Base-by-base conservation (phyloP, 2,329 filamentous ascomycete genomes). In the Bipolaris zeicola region DNA sequence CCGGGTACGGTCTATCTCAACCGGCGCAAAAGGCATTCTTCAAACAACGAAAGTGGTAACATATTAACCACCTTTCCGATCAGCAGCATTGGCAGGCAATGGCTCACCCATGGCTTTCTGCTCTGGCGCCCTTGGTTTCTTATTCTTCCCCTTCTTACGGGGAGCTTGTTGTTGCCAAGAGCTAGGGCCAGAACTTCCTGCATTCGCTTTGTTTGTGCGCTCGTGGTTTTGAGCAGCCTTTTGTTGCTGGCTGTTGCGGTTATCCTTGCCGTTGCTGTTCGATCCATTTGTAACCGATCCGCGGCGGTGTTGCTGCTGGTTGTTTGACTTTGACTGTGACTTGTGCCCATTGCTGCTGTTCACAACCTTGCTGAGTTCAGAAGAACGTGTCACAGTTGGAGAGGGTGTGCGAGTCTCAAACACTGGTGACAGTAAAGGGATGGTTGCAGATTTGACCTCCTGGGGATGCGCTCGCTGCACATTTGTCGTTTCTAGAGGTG, bases 381-480 rank as follows among this genome's bases (percentile, higher is more conserved):
- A 50, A 16, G 73, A 69, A 52, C 87, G 81, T 52, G 79, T 78
- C 11, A 83, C 79, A 3, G 82, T 89, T 1, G 89, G 89, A 1
- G 89, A 91, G 2, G 89, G 88, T 0, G 87, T 89, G n/a, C 84
- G 82, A 5, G 85, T 83, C 76, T 92, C 90, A 51, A 89, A 89
- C 0, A 92, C 89, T 0, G 90, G 90, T 0, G 90, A 92, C 2
- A 93, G 80, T 20, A 82, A 60, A 4, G 80, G 79, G 8, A 75
- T 63, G 82, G 67, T 70, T 18, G 75, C 73, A 5, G 73, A 76
- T 47, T 75, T 71, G 47, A 72, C 60, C 48, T 75, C 73, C 41
- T 75, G 74, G n/a, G 73, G 68, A 20, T 71, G 64, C 28, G 66
- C 61, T 39, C 69, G 67, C 34, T 82, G 71, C 3, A 83, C 82